These are phyloP conservation scores for Dendrobium officinale DNA, from an alignment of 106 monocot genomes.

Conservation along the genomic window DNA sequence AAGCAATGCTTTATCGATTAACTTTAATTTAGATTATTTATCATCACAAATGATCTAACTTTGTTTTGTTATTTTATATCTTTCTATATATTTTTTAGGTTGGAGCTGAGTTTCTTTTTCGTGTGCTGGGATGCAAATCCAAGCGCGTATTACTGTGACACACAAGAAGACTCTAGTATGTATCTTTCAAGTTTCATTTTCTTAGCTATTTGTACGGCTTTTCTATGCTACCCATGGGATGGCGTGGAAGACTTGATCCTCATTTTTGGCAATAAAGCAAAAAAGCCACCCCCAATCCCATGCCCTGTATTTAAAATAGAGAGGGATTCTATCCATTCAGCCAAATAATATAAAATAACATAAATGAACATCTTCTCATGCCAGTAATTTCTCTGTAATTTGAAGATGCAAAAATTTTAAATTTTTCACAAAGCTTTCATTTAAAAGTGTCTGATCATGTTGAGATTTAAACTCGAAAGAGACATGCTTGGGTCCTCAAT, in stretches of 20 bases:
- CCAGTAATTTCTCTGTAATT: neutral
- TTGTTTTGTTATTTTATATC: too few species aligned
- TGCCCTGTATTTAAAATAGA: neutral
- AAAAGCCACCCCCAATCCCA: too few species aligned
- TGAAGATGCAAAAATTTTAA: neutral
- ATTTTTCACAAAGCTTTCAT: neutral
- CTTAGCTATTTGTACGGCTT: neutral
- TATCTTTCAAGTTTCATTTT: neutral
- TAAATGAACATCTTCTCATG: neutral
- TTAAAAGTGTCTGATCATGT: neutral
- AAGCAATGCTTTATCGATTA: neutral
- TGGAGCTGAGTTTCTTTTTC: conserved; percentile 84
- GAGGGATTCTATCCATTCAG: neutral
- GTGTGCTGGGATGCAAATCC: conserved; percentile 95
- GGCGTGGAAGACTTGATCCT: too few species aligned
- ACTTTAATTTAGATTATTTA: neutral
- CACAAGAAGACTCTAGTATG: conserved; percentile 83
- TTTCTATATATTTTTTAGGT: conserved; percentile 25
- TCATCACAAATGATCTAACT: too few species aligned
- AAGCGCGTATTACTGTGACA: conserved; percentile 93
- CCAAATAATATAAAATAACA: neutral
- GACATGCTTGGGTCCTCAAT: neutral
- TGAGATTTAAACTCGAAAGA: neutral
- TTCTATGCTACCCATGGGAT: neutral
- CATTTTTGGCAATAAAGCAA: neutral